Evolutionary conservation across 306 rosid genomes (phyloP), one percentile per base, ranked within the genome.

Genomic region (Cyclanthera cordifolia): DNA sequence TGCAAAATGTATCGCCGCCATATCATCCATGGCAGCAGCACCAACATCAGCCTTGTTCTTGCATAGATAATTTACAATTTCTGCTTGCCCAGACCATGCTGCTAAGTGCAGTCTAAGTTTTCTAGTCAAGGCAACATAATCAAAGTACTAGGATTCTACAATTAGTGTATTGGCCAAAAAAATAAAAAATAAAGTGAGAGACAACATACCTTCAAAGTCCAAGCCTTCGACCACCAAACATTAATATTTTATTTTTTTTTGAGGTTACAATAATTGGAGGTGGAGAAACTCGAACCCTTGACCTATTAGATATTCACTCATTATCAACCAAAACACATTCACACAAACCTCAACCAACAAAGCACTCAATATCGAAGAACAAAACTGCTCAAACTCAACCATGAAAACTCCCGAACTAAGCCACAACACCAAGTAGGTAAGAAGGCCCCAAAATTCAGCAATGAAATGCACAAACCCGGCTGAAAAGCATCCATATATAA

Each of bases 1-100:
- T 43, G 96, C 98, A 65, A 92, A 92, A 81, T 92, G 98, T 57
- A 92, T 75, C 12, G 98, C 98, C 0, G 86, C 89, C 98, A 92
- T 92, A 80, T 92, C 96, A 63, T 92, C 98, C 96, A 92, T 86
- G 67, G 98, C 98, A 54, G 91, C 85, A 47, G 95, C 96, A 67
- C 91, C 88, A 37, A 83, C 95, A 79, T 87, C 98, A 53, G 96
- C 98, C 83, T 85, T 86, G 79, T 89, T 47, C 76, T 84, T 84
- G 85, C 96, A 92, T 30, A 92, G 94, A 82, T 80, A 79, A 75
- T 67, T 75, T 43, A 87, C 85, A 37, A 87, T 79, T 66, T 89
- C 96, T 37, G 81, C 52, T 69, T 87, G 90, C 32, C 98, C 98
- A 53, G 96, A 73, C 95, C 88, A 92, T 67, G 98, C 95, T 27